These are phyloP conservation scores for Aspergillus versicolor DNA, from an alignment of 2,329 filamentous ascomycete species.

Conservation along the genomic window DNA sequence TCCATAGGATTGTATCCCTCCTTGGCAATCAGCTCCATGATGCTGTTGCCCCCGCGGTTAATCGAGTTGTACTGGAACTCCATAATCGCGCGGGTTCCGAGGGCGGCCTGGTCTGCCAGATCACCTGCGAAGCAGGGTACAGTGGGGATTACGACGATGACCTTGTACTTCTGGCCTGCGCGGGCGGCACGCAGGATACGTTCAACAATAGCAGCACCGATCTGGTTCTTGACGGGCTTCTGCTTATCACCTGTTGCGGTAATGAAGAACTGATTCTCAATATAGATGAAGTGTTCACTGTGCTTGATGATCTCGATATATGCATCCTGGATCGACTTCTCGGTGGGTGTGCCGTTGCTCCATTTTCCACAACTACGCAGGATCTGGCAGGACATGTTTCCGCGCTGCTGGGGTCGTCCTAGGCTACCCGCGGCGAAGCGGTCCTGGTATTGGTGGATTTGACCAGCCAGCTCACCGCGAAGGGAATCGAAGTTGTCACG, in stretches of 20 bases:
- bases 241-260: slow-evolving; percentile 87
- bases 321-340: slow-evolving; percentile 82
- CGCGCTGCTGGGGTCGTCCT: slow-evolving; percentile 22
- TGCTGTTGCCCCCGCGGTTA: slow-evolving; percentile 85
- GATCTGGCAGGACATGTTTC: slow-evolving; percentile 41
- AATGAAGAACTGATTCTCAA: slow-evolving; percentile 99
- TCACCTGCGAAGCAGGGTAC: slow-evolving; percentile 95
- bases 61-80: slow-evolving; percentile 98
- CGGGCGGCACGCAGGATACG: slow-evolving; percentile 78
- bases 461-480: slow-evolving; percentile 41
- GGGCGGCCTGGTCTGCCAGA: slow-evolving; percentile 75
- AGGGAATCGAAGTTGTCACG: slow-evolving; percentile 39
- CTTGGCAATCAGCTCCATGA: slow-evolving; percentile 74
- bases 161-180: slow-evolving; percentile 81
- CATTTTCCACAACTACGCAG: slow-evolving; percentile 87
- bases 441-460: slow-evolving; percentile 47
- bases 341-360: slow-evolving; percentile 84
- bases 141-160: slow-evolving; percentile 86
- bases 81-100: slow-evolving; percentile 92
- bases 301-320: slow-evolving; percentile 82
- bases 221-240: slow-evolving; percentile 80
- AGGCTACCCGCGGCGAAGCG: slow-evolving; percentile 24
- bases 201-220: slow-evolving; percentile 90
- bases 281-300: slow-evolving; percentile 91
- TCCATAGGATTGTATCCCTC: slow-evolving; percentile 76